Base-by-base conservation (phyloP, 1,139 yeast species). In the Pichia cactophila region DNA sequence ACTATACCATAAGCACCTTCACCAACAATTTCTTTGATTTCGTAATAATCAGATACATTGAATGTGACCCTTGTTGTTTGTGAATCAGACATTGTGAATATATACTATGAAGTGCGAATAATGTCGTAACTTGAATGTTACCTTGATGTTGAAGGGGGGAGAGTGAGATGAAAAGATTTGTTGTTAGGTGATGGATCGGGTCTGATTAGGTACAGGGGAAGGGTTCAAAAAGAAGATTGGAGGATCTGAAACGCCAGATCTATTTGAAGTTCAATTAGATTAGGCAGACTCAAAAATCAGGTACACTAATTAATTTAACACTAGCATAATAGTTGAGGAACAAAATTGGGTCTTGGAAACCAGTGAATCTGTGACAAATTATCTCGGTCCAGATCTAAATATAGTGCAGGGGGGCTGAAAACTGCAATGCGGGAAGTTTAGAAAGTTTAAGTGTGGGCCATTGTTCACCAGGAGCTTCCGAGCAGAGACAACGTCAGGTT, bases 1-100 rank as follows among this genome's bases (percentile, higher is more conserved):
- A 92, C 98, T 16, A 92, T 80, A 5, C 98, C 98, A 62, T 92
- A 92, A 1, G 98, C 98, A n/a, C 98, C 98, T 66, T 90, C 97
- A 7, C 98, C 98, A 0, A 65, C 86, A 17, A 90, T 80, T 59
- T 86, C 94, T 42, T 82, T 72, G 45, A 90, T 81, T 65, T 87
- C 88, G 66, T 90, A 90, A 61, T 86, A 88, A 52, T 86, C 87
- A 42, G 94, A 83, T 28, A 92, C 94, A 62, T 89, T 88, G 71
- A 90, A 90, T 20, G 90, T 62, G 28, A 63, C 62, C 48, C 61
- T 65, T 1, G 64, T 65, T 1, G 64, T 59, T 42, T 56, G 63
- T 11, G 41, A 17, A 38, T 38, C 23, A 16, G 38, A 16, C 38
- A 16, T 35, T 31, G 14, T 31, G 11, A 10, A 12, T 31, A 4